Evolutionary conservation across 495 filamentous ascomycete genomes (phyloP), one percentile per base, ranked within the genome.

Genomic region (Penicillium pulvis): DNA sequence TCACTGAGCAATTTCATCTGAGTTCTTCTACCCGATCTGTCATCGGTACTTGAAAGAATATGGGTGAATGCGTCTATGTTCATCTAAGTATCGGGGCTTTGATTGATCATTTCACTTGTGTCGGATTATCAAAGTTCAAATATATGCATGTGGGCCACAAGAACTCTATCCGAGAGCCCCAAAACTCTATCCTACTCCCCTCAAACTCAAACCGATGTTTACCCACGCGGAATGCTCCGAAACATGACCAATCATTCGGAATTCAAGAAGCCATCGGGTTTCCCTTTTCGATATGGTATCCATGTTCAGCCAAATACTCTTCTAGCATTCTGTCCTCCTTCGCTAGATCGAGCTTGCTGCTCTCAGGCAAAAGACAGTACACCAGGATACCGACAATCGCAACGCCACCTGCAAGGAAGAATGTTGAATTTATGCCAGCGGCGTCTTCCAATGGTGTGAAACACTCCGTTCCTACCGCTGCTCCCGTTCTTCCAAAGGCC

Each of bases 261-360:
- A 1, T n/a, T 17, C 7, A 41, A 12, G 35, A 39, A 2, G 14
- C 39, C 14, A 4, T 7, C 39, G 5, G 39, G 14, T 41, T 14
- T 16, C 39, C 39, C 39, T 48, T 43, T 5, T 44, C 41, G 30
- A 84, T 88, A 14, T 67, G 63, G 44, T 76, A 82, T n/a, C 78
- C 81, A 24, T 65, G 33, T 35, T 68, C 57, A 10, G 57, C 55
- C 56, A 75, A 26, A 14, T 60, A 75, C 33, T 54, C 53, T 51
- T 67, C 62, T 43, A 75, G 44, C 33, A 26, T 26, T 17, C 63
- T 58, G 56, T 75, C 72, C 39, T 75, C 72, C 46, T 68, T 24
- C 31, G 68, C 72, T 20, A 75, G 49, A 59, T 75, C 52, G 26
- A 71, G 33, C 23, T 69, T 49, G 16, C 71, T 61, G 54, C 67